phyloP scores from a whole-genome alignment of 2,329 filamentous ascomycete species.

The Penicillium sp. region DNA sequence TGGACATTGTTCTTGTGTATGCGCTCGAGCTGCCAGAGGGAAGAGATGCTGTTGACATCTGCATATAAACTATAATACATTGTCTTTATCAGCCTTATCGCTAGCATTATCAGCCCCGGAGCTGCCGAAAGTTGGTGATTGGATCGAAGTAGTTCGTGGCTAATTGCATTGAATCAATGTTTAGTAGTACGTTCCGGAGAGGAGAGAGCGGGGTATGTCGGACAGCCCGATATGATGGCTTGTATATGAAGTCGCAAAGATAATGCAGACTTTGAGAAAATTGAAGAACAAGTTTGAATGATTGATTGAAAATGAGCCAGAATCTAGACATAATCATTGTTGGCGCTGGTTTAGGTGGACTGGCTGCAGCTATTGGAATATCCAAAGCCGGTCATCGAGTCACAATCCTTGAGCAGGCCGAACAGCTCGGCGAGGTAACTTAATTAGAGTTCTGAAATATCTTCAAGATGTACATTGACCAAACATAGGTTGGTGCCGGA shows the following conservation, averaged over 20 bases:
- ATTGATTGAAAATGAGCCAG: neutral
- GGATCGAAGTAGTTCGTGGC: neutral
- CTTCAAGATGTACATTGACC: no score
- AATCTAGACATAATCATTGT: neutral
- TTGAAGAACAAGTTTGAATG: neutral
- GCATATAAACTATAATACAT: neutral
- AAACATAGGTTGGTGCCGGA: no score
- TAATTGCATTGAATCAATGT: neutral
- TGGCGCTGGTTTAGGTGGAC: neutral
- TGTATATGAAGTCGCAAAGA: neutral
- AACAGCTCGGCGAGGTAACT: no score
- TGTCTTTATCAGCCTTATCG: neutral
- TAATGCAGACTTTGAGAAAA: neutral
- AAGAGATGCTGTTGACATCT: neutral
- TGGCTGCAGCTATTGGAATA: no score
- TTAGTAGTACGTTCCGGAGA: no score
- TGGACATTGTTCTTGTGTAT: no score
- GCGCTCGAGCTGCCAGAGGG: neutral
- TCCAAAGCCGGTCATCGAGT: no score
- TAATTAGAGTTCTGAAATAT: no score
- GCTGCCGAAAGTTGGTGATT: neutral
- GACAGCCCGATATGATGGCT: neutral
- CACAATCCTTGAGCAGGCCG: no score
- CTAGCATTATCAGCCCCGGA: neutral
- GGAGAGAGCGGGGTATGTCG: neutral